These are phyloP conservation scores for Cenchrus fungigraminus DNA, from an alignment of 176 grass and related monocot genomes.

Conservation along the genomic window DNA sequence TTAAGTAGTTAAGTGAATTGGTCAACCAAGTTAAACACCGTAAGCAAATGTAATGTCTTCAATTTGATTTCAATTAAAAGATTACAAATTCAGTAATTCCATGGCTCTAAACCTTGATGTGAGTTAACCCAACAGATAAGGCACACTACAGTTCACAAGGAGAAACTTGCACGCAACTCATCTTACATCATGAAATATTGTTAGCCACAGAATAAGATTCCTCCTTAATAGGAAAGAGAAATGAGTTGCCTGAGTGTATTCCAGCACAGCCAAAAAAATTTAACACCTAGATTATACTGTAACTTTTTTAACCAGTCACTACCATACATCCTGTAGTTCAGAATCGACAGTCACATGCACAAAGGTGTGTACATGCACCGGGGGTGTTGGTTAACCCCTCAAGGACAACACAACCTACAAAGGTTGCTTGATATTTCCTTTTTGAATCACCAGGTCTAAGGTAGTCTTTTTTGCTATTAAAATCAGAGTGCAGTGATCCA, in stretches of 20 bases:
- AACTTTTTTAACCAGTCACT: slow-evolving; percentile 1
- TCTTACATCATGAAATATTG: not conserved
- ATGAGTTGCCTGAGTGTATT: slow-evolving; percentile 21
- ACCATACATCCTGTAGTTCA: slow-evolving; percentile 7
- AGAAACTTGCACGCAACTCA: slow-evolving; percentile 5
- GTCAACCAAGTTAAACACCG: not conserved
- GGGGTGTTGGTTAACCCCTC: too few relatives aligned
- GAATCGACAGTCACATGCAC: not conserved
- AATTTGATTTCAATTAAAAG: not conserved
- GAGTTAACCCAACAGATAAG: slow-evolving; percentile 6
- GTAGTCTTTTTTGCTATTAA: not conserved
- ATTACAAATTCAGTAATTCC: not conserved
- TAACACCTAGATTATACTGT: not conserved
- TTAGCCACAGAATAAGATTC: not conserved
- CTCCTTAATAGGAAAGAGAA: not conserved
- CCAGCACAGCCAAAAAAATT: not conserved
- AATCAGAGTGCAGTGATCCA: not conserved
- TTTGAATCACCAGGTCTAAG: slow-evolving; percentile 4
- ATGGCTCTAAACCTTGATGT: not conserved
- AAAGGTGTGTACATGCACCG: too few relatives aligned
- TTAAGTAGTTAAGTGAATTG: not conserved
- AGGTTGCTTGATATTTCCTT: not conserved
- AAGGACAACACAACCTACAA: too few relatives aligned
- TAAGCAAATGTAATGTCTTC: not conserved
- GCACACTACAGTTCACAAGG: not conserved